Evolutionary conservation across 2,329 filamentous ascomycete species (phyloP), one percentile per base, ranked within the genome.

Genomic region (Phyllosticta citrichinensis): DNA sequence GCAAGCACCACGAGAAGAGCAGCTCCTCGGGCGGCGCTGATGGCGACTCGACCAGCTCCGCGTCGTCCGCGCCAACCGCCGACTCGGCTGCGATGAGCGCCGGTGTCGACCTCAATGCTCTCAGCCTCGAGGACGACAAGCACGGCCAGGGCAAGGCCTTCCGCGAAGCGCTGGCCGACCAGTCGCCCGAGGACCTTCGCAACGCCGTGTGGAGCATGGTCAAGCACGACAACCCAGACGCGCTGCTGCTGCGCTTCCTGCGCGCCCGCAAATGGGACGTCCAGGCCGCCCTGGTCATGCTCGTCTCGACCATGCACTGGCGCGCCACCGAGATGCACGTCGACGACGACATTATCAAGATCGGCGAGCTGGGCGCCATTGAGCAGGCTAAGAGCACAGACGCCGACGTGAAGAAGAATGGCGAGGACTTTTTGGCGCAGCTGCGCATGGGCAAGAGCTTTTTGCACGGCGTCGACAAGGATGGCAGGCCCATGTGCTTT

Each of bases 221-320:
- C 62, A 99, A 97, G 78, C 87, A 94, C 68, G 94, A 99, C 70
- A 85, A 97, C 71, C 94, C 94, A 0, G 94, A 99, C 75, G 88
- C 87, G 66, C 83, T 86, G 62, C 86, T 84, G 24, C 66, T 77
- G 63, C 66, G 72, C 56, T 74, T 90, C 72, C 82, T 75, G 65
- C 68, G 76, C 67, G 68, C 76, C 55, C 65, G 75, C 35, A 76
- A 75, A 75, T 99, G 94, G 94, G 91, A 99, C 70, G 86, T 96
- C 19, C 87, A 96, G 57, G 91, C 91, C 71, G 94, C 94, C 3
- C 80, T 97, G 25, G 83, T 96, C 66, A 99, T 99, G 94, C 78
- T 97, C 73, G 83, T 99, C 52, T 91, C 91, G 2, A 96, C 94
- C 0, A 89, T 97, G 83, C 88, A 90, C 72, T 99, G 94, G 94